Base-by-base conservation (phyloP, 768 basidiomycete genomes). In the Cyathus striatus region DNA sequence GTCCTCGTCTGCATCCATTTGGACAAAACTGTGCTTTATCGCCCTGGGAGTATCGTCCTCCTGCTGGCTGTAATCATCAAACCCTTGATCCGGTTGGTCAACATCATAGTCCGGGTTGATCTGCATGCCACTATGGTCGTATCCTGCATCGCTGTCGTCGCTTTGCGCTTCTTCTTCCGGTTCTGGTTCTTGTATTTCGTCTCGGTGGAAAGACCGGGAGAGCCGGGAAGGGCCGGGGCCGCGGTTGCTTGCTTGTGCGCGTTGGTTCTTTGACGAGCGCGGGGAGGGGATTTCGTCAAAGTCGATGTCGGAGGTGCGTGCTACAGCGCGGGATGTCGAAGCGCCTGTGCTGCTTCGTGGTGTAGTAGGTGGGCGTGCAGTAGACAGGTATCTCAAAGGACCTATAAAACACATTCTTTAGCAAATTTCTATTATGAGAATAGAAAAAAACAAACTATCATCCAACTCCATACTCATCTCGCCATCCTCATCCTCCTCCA, bases 381-480 rank as follows among this genome's bases (percentile, higher is more conserved):
- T 73, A 1, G 66, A 54, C 27, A 73, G 61, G 53, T 70, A 68
- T 23, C 62, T 63, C 42, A 70, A 55, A 20, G 69, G 76, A 46
- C 65, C 73, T 75, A 21, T 37, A 22, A 3, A 34, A 13, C 2
- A 23, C 38, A 24, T 1, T 16, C 18, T 14, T 22, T n/a, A 33
- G 12, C 27, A n/a, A n/a, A 10, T n/a, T 6, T 2, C 20, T 42
- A 9, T 10, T 13, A 6, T n/a, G 14, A 26, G 14, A 13, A 14
- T 21, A 22, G 41, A 6, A 40, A 20, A 42, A 4, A 14, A 69
- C 79, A 59, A 58, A 86, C 86, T 84, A 49, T 86, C 81, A 23
- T 75, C 80, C 27, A 90, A 46, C 41, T 86, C 83, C 88, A 90
- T 89, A 9, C 80, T 81, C 72, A 81, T 79, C 52, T 87, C 86